Evolutionary conservation across 371 early-diverging fungal species (phyloP).

Genomic region (Mucor lusitanicus): DNA sequence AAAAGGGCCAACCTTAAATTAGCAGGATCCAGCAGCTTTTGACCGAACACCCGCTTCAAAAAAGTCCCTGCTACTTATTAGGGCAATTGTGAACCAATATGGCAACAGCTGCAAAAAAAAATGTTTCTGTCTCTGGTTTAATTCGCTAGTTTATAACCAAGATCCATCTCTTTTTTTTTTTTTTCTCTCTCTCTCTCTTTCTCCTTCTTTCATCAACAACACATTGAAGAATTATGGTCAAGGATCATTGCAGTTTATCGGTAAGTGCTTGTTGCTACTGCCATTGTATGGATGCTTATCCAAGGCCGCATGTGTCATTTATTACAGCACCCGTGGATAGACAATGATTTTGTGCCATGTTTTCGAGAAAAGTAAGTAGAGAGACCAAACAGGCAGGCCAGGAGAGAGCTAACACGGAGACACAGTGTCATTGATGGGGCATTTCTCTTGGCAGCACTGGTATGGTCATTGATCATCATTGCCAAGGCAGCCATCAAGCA

Average conservation of each 20-base stretch:
- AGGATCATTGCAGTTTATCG: constrained; percentile 8
- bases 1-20: background rate
- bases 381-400: background rate
- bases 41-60: background rate
- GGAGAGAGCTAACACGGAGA: background rate
- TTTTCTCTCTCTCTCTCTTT: background rate
- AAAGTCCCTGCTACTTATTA: background rate
- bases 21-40: background rate
- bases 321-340: constrained; percentile 8
- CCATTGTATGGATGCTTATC: background rate
- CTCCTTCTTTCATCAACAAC: background rate
- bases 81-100: background rate
- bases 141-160: background rate
- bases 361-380: constrained; percentile 19
- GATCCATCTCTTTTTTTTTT: background rate
- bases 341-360: constrained; percentile 13
- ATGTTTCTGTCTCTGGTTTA: background rate
- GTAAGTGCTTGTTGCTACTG: background rate
- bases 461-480: background rate
- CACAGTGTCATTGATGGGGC: background rate
- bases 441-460: background rate
- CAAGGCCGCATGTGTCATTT: background rate
- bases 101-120: background rate
- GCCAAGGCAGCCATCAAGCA: background rate
- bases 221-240: background rate